Evolutionary conservation across 2,329 filamentous ascomycete species (phyloP), one percentile per base, ranked within the genome.

Genomic region (Nothopassalora personata): DNA sequence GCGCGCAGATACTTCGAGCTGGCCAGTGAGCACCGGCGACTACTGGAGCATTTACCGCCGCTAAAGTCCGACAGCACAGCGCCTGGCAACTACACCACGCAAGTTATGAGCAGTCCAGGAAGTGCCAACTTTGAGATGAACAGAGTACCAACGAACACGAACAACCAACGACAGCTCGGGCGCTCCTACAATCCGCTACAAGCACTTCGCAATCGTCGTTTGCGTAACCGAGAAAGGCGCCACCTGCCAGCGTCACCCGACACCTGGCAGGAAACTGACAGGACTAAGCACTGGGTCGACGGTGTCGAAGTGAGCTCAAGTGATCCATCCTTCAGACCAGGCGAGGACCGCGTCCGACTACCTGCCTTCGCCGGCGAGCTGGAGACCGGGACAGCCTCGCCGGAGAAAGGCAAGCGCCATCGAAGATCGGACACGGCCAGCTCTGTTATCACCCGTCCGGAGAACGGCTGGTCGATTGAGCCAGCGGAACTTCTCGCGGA

Each of bases 151-250:
- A 72, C 73, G 62, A 53, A 76, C 66, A 68, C 68, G 30, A 73
- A 67, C 64, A 72, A 67, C 60, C 72, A 72, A 61, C 64, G 73
- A 46, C 69, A 59, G n/a, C 66, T 87, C 7, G 88, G 89, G 4
- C 86, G 92, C 54, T 76, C 80, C 1, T 97, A 97, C 72, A 96
- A 99, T 71, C 94, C 93, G 4, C 76, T 99, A 27, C 94, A 97
- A 73, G 91, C 91, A 67, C 89, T 97, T 57, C 87, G 94, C 19
- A 97, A 99, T 70, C 84, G 93, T 51, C 93, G 92, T 71, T 83
- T 94, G 11, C 83, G 94, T 62, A 87, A 88, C 28, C 83, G 92
- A 15, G 90, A 95, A 74, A 84, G 90, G 45, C 86, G 83, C 64
- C 76, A 82, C 0, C 86, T 96, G 34, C 85, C 94, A 67, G 86